Evolutionary conservation across 345 rosid genomes (phyloP).

Genomic region (Balakata baccata): DNA sequence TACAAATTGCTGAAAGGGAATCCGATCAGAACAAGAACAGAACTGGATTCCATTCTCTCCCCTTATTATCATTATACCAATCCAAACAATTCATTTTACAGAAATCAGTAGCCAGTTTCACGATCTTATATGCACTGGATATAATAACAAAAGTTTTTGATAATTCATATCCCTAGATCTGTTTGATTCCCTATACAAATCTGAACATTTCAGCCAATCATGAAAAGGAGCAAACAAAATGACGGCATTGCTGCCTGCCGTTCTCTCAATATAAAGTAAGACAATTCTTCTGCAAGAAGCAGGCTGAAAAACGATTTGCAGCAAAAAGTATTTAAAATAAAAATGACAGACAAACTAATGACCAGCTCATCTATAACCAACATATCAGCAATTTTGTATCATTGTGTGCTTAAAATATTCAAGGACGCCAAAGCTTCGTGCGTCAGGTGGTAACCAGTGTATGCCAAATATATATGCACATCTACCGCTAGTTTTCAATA

Average conservation of each 20-base stretch:
- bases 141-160: no score
- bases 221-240: slow-evolving; percentile 14
- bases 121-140: neutral
- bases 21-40: no score
- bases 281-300: neutral
- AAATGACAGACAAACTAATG: neutral
- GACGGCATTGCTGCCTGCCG: slow-evolving; percentile 5
- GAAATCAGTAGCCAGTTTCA: neutral
- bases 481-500: neutral
- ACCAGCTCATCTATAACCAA: slow-evolving; percentile 9
- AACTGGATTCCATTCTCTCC: no score
- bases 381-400: neutral
- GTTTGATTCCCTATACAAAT: slow-evolving; percentile 6
- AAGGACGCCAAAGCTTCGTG: neutral
- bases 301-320: neutral
- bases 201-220: slow-evolving; percentile 2
- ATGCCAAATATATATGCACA: neutral
- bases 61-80: no score
- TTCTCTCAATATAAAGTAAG: neutral
- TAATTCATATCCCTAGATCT: slow-evolving; percentile 4
- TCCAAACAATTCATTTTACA: neutral
- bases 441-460: neutral
- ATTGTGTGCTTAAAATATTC: slow-evolving; percentile 10
- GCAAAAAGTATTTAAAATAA: neutral
- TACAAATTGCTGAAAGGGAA: no score